A percentile compares a stretch with the other conserved stretches of the same genome.
phyloP scores from a whole-genome alignment of 108 stramenopile genomes.

The Pseudonitzschia delicatissima region DNA sequence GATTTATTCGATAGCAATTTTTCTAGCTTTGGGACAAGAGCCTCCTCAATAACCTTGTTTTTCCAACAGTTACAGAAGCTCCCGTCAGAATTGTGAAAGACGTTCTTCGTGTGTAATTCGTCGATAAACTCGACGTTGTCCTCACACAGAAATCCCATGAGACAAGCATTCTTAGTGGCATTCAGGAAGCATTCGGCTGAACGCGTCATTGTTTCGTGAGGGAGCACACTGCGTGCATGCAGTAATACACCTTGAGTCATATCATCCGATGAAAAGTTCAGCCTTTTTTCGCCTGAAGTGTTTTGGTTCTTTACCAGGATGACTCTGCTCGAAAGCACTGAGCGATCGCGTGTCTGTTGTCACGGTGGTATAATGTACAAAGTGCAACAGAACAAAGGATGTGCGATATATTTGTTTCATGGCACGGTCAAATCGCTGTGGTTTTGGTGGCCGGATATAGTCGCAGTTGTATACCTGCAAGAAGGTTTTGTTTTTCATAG shows the following conservation, averaged over 20 bases:
- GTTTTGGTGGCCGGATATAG: constrained; percentile 68
- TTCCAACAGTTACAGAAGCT: constrained; percentile 66
- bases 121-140: constrained; percentile 26
- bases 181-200: constrained; percentile 25
- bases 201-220: constrained; percentile 29
- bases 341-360: constrained; percentile 46
- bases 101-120: constrained; percentile 16
- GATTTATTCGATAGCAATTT: background rate
- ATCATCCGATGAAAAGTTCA: constrained; percentile 57
- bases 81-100: constrained; percentile 41
- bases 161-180: constrained; percentile 15
- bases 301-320: background rate
- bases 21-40: constrained; percentile 19
- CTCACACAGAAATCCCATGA: constrained; percentile 30
- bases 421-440: constrained; percentile 58
- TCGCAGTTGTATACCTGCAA: constrained; percentile 86
- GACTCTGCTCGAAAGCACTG: constrained; percentile 24
- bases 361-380: constrained; percentile 83
- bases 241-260: constrained; percentile 67
- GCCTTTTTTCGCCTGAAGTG: constrained; percentile 15
- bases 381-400: constrained; percentile 69
- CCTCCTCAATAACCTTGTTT: constrained; percentile 19
- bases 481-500: constrained; percentile 53
- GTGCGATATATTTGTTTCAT: constrained; percentile 82
- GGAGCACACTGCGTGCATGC: constrained; percentile 47